phyloP scores from a whole-genome alignment of 345 rosid species.

The Noccaea bulbosa region DNA sequence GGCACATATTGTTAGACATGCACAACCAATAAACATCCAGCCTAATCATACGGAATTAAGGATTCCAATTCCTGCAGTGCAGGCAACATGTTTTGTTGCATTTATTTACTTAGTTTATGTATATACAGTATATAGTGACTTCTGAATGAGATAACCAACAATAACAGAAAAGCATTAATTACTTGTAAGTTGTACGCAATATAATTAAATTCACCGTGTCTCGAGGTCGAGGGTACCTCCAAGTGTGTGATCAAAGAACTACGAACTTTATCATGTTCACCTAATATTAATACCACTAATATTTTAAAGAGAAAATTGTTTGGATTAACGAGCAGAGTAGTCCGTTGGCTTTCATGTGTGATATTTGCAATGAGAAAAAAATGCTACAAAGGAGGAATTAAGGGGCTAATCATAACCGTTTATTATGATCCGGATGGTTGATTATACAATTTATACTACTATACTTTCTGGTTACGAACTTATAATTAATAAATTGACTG shows the following conservation, averaged over 20 bases:
- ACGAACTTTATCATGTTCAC: constrained; percentile 28
- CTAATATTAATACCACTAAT: not conserved
- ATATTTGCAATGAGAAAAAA: not conserved
- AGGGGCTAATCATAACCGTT: too few relatives aligned
- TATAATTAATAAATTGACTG: too few relatives aligned
- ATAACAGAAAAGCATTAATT: constrained; percentile 1
- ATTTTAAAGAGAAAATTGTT: not conserved
- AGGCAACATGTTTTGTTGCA: constrained; percentile 29
- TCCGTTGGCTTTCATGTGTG: constrained; percentile 22
- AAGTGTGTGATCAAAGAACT: constrained; percentile 25
- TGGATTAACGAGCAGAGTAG: constrained; percentile 14
- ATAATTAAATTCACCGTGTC: constrained; percentile 36
- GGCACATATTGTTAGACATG: constrained; percentile 16
- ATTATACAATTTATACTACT: too few relatives aligned
- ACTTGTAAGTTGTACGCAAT: constrained; percentile 22
- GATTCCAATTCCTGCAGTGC: constrained; percentile 26
- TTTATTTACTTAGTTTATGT: constrained; percentile 1
- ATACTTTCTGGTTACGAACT: too few relatives aligned
- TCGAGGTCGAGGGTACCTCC: constrained; percentile 24
- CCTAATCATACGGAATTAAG: constrained; percentile 31
- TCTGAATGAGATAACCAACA: constrained; percentile 8
- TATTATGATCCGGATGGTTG: too few relatives aligned
- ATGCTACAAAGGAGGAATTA: not conserved
- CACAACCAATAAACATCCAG: constrained; percentile 26
- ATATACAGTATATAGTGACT: constrained; percentile 9